Base-by-base conservation (phyloP, 2,329 filamentous ascomycete genomes). In the Thielaviopsis musarum region DNA sequence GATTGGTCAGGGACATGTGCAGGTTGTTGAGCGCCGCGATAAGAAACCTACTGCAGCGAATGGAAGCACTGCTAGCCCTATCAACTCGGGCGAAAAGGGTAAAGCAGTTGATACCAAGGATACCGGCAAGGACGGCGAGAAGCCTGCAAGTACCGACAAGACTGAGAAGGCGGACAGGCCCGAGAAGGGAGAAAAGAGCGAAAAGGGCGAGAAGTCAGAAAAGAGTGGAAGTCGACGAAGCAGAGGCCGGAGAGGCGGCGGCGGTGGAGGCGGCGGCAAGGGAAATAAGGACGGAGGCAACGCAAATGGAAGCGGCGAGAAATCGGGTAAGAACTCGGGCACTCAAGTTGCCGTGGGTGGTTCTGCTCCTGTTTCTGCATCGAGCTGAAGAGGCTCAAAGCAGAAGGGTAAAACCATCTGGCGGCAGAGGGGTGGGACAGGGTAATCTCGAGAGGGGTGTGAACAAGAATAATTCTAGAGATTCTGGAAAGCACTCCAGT, bases 1-100 rank as follows among this genome's bases (percentile, higher is more conserved):
- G 21, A 84, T 97, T 12, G 91, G 86, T 0, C 87, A 94, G 68
- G 90, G 88, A 6, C 84, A 85, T 10, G 88, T 97, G 1, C 88
- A 94, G 64, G 87, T 97, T 1, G 73, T 95, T 24, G 91, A 95
- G 72, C 80, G 86, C 56, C 89, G 87, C 69, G 85, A 88, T 54
- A 76, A 76, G 67, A 75, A 74, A 63, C 67, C 70, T 12, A 63
- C 66, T 4, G 64, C 64, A 38, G 49, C 60, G 10, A 58, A 56
- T 15, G 48, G 54, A 17, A 52, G 49, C 10, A 26, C 59, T 59
- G 34, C 53, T 60, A 10, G 54, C 57, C 15, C 57, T 49, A 4
- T 13, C 6, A 49, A n/a, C n/a, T 5, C n/a, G 45, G 19, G 19
- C n/a, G 53, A 60, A 22, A 67, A 54, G 10, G 66, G 64, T 71